Evolutionary conservation across 441 rosid species (phyloP), one percentile per base, ranked within the genome.

Genomic region (Euphorbia schlechtendalii): DNA sequence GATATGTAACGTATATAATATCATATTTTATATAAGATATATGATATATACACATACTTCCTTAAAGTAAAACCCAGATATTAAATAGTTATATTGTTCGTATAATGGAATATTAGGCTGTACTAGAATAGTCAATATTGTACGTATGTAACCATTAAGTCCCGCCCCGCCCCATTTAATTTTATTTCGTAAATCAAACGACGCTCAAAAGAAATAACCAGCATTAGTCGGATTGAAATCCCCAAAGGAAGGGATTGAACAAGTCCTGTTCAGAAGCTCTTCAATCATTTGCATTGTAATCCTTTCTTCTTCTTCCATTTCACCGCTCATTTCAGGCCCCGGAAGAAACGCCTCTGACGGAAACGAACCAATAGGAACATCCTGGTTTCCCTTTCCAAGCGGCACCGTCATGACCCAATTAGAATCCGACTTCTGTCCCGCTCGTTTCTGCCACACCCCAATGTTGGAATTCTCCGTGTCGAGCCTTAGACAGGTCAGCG

Each of bases 401-500:
- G 83, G 84, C 5, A 89, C 85, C 1, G 84, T 89, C 98, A 89
- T 92, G 54, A 89, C 88, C 98, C 96, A 92, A 22, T 78, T 80
- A 5, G 93, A 89, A 65, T 80, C 87, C 0, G 96, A 80, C 46
- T 74, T 73, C 38, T 84, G 73, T 25, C 96, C 97, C 0, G 96
- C 96, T 0, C 90, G 80, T 80, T 86, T 89, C 67, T 92, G 96
- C 98, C 98, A 92, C 2, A 92, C 92, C 10, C 98, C 98, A 30
- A 92, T 89, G 72, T 87, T 87, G 28, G 93, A 86, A 67, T 78
- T 89, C 75, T 82, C 86, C 0, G 81, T 84, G 78, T 89, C 98
- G 0, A 92, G 98, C 73, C 98, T 83, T 20, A 92, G 73, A 54
- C 96, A 92, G 2, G 96, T 92, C 65, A 92, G 81, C 5, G 98